These are phyloP conservation scores for Umbelopsis sp. DNA, from an alignment of 371 early-diverging fungal genomes.

Conservation along the genomic window DNA sequence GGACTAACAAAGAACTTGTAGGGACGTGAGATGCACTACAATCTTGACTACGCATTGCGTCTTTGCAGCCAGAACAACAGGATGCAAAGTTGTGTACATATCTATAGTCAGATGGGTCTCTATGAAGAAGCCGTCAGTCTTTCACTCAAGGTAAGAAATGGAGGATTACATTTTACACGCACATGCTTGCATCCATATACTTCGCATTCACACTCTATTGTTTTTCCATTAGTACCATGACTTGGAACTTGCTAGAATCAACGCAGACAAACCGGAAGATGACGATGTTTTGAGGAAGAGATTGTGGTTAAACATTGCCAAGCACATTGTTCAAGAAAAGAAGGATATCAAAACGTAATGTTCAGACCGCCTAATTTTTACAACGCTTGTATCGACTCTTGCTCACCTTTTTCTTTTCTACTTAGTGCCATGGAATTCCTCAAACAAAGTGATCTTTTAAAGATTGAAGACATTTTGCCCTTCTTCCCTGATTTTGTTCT, in stretches of 20 bases:
- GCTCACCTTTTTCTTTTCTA: background rate
- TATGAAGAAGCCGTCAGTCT: slow-evolving; percentile 89
- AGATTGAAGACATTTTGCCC: slow-evolving; percentile 94
- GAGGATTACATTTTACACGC: background rate
- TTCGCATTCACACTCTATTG: background rate
- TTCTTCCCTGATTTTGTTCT: slow-evolving; percentile 94
- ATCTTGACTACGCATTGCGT: slow-evolving; percentile 86
- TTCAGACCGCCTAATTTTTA: background rate
- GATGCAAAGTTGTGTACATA: slow-evolving; percentile 78
- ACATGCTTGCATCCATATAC: background rate
- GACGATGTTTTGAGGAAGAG: slow-evolving; percentile 80
- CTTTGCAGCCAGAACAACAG: slow-evolving; percentile 77
- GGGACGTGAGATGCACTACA: slow-evolving; percentile 76
- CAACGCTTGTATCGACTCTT: background rate
- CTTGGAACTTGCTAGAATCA: slow-evolving; percentile 83
- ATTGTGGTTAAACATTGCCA: slow-evolving; percentile 92
- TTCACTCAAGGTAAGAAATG: slow-evolving; percentile 66
- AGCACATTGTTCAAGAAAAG: slow-evolving; percentile 81
- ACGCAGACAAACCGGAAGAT: slow-evolving; percentile 89
- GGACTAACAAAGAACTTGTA: slow-evolving; percentile 22
- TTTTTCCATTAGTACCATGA: slow-evolving; percentile 65
- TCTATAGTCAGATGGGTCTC: slow-evolving; percentile 83
- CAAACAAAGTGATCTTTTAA: slow-evolving; percentile 78
- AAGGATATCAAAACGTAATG: slow-evolving; percentile 79
- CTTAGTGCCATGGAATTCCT: slow-evolving; percentile 82